phyloP scores from a whole-genome alignment of 352 stramenopile genomes.

The Globisporangium recalcitrans region DNA sequence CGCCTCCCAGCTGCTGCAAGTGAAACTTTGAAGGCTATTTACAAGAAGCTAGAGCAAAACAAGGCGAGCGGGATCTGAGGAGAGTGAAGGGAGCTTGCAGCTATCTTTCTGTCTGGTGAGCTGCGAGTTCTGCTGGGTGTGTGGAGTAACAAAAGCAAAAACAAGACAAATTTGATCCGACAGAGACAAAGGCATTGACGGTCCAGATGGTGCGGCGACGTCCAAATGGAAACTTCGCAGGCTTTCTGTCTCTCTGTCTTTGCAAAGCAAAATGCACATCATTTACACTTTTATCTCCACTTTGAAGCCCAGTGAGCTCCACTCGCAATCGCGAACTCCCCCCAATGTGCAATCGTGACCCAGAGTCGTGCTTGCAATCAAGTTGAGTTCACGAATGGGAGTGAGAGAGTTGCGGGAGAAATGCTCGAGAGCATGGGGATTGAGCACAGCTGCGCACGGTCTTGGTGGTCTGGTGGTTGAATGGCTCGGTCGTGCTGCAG shows the following conservation, averaged over 20 bases:
- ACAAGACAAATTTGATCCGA: background rate
- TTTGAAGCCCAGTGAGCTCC: background rate
- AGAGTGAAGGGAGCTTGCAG: background rate
- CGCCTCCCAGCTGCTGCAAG: slow-evolving; percentile 82
- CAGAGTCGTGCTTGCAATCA: no score
- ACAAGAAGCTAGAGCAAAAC: slow-evolving; percentile 49
- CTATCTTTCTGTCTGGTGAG: background rate
- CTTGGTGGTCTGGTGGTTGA: background rate
- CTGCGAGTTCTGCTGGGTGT: slow-evolving; percentile 1
- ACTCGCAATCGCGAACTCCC: background rate
- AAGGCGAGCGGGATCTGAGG: slow-evolving; percentile 30
- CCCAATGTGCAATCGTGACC: background rate
- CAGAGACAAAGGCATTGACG: background rate
- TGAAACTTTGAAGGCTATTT: slow-evolving; percentile 46
- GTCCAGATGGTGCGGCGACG: background rate
- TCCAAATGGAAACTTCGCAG: no score
- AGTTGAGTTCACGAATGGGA: no score
- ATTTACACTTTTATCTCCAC: background rate
- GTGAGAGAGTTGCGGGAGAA: background rate
- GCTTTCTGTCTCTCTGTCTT: no score
- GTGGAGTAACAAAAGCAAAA: slow-evolving; percentile 1
- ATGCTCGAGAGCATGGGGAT: background rate
- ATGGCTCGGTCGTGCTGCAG: background rate
- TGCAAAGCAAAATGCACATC: no score
- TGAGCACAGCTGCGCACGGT: slow-evolving; percentile 1